phyloP scores from a whole-genome alignment of 345 rosid genomes.

The Euphorbia lathyris region DNA sequence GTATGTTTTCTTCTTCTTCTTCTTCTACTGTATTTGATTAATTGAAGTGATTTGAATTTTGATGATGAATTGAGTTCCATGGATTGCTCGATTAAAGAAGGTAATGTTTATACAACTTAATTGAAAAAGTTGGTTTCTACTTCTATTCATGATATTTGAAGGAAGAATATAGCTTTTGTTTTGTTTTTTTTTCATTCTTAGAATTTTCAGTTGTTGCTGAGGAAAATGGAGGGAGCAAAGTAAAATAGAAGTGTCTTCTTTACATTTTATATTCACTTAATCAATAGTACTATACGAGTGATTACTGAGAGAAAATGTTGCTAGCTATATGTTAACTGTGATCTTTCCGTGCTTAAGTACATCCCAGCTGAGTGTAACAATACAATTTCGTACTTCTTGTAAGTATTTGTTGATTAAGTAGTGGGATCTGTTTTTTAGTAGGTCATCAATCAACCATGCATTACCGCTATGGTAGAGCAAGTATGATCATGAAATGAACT shows the following conservation, averaged over 20 bases:
- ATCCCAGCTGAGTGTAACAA: neutral
- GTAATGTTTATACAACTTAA: neutral
- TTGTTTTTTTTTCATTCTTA: neutral
- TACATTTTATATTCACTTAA: neutral
- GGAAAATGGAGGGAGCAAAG: neutral
- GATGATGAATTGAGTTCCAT: neutral
- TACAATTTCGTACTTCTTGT: neutral
- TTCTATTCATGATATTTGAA: neutral
- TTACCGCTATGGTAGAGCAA: neutral
- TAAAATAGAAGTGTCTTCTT: neutral
- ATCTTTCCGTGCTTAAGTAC: neutral
- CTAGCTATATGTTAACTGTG: neutral
- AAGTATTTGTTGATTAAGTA: neutral
- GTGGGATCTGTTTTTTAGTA: neutral
- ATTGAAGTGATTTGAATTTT: neutral
- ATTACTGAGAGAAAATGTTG: neutral
- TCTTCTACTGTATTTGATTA: neutral
- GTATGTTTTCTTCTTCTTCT: conserved; percentile 38
- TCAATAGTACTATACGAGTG: neutral
- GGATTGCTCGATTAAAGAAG: neutral
- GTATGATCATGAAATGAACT: neutral
- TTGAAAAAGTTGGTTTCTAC: neutral
- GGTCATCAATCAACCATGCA: neutral
- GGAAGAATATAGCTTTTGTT: neutral
- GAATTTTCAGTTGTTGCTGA: neutral